phyloP scores from a whole-genome alignment of 108 stramenopile species.

The Epithemia pelagica region DNA sequence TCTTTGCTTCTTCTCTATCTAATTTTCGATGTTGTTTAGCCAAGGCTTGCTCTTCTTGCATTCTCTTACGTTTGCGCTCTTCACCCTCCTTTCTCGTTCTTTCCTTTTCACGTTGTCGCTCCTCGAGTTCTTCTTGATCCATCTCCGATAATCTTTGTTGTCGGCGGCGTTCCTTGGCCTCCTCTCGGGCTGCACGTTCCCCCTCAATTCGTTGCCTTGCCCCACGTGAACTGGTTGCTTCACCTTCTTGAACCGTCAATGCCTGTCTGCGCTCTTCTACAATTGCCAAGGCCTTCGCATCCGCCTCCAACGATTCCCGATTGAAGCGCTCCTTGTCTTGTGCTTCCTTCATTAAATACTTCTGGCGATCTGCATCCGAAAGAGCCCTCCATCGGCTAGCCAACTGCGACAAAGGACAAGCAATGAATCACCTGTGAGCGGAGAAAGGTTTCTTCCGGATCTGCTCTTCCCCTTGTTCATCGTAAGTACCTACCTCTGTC shows the following conservation, averaged over 20 bases:
- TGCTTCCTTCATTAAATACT: constrained; percentile 52
- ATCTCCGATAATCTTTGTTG: constrained; percentile 22
- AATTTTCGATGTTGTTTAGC: constrained; percentile 56
- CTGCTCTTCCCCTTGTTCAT: background rate
- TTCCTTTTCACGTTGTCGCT: constrained; percentile 32
- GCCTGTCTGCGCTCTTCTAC: constrained; percentile 51
- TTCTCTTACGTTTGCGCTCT: constrained; percentile 49
- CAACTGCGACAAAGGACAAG: constrained; percentile 21
- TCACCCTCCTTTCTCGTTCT: constrained; percentile 45
- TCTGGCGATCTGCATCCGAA: constrained; percentile 22
- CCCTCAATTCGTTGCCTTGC: constrained; percentile 37
- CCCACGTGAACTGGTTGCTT: constrained; percentile 39
- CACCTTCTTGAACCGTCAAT: constrained; percentile 45
- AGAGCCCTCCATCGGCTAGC: constrained; percentile 67
- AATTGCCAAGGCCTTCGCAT: constrained; percentile 38
- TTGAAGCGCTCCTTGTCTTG: constrained; percentile 66
- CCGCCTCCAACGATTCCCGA: constrained; percentile 63
- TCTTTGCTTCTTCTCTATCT: constrained; percentile 65
- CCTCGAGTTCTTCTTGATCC: constrained; percentile 49
- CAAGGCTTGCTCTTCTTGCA: constrained; percentile 54
- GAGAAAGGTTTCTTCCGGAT: background rate
- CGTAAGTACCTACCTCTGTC: constrained; percentile 54
- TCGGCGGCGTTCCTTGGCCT: constrained; percentile 19
- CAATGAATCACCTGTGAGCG: too few relatives aligned
- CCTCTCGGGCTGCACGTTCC: constrained; percentile 51